These are phyloP conservation scores for Scortechinia acanthostroma DNA, from an alignment of 2,329 filamentous ascomycete genomes.

Conservation along the genomic window DNA sequence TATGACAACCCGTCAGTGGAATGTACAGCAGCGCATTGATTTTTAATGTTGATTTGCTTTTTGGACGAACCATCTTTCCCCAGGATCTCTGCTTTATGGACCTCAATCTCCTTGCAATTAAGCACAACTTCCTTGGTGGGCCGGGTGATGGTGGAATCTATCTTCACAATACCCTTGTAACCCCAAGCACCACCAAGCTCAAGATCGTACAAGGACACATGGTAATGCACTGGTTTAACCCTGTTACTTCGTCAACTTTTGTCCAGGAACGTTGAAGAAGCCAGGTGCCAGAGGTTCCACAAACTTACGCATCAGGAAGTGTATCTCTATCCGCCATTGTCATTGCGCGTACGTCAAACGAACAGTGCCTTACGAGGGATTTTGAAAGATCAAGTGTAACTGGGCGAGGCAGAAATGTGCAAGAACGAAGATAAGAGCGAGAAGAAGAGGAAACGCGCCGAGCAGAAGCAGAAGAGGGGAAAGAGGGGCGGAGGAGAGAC, in stretches of 20 bases:
- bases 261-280: not conserved
- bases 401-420: conserved; percentile 7
- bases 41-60: too few species aligned
- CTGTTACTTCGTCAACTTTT: not conserved
- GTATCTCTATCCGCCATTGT: conserved; percentile 30
- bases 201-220: not conserved
- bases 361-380: conserved; percentile 20
- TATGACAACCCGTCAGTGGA: too few species aligned
- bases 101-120: conserved; percentile 1
- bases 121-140: not conserved
- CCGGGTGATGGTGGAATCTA: not conserved
- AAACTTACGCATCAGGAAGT: conserved; percentile 23
- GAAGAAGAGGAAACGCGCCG: conserved; percentile 7
- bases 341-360: conserved; percentile 30
- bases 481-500: conserved; percentile 8
- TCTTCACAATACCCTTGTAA: not conserved
- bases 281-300: not conserved
- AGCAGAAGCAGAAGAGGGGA: conserved; percentile 7
- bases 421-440: conserved; percentile 6
- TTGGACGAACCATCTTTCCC: not conserved
- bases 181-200: not conserved
- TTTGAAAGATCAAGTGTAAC: conserved; percentile 6
- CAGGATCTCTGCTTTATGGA: not conserved
- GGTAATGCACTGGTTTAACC: not conserved
- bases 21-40: too few species aligned